These are phyloP conservation scores for Zhuliangozyma parablackwelliae DNA, from an alignment of 1,139 yeast species.

Conservation along the genomic window DNA sequence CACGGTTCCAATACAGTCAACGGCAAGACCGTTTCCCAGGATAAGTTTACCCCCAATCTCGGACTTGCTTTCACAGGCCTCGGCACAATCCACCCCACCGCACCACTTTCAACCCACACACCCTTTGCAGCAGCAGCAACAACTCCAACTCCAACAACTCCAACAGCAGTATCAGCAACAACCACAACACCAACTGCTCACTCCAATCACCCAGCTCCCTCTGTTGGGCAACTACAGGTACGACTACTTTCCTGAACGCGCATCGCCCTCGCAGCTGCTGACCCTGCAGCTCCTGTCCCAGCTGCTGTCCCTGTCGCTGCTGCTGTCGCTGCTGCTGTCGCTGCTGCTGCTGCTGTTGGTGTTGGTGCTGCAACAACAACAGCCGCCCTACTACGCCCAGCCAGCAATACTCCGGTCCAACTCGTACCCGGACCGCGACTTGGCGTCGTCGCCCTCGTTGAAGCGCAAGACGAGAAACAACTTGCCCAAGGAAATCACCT, in stretches of 20 bases:
- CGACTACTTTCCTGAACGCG: constrained; percentile 1
- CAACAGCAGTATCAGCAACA: background rate
- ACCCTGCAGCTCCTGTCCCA: no score
- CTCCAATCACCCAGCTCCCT: no score
- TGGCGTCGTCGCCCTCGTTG: background rate
- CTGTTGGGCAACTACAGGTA: background rate
- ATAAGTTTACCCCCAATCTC: constrained; percentile 36
- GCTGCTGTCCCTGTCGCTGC: no score
- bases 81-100: constrained; percentile 5
- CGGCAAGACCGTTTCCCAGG: constrained; percentile 12
- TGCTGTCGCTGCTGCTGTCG: no score
- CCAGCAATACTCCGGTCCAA: constrained; percentile 3
- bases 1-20: constrained; percentile 1
- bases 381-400: constrained; percentile 2
- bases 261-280: no score
- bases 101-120: constrained; percentile 3
- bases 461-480: constrained; percentile 62
- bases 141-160: constrained; percentile 1
- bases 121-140: constrained; percentile 3
- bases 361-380: constrained; percentile 4
- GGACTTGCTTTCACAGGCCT: constrained; percentile 19
- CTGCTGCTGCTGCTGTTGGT: no score
- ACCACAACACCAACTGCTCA: background rate
- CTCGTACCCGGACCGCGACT: constrained; percentile 1
- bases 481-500: constrained; percentile 85